Evolutionary conservation across 78 protist genomes (phyloP).

Genomic region (Planoprotostelium fungivorum): DNA sequence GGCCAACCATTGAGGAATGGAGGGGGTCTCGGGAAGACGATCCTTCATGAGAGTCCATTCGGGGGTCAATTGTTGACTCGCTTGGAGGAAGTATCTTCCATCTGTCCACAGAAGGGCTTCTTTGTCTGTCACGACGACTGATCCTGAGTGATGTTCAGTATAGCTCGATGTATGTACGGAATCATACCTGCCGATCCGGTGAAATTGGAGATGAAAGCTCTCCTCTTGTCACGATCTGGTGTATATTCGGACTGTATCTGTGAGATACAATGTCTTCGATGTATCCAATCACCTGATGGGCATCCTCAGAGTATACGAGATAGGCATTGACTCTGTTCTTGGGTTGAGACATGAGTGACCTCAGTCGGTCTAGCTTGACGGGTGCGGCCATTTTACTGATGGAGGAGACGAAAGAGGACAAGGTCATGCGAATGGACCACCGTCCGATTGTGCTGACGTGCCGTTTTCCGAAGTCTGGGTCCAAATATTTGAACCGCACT

Average conservation of each 20-base stretch:
- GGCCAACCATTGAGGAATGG: conserved; percentile 50
- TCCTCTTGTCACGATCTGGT: conserved; percentile 47
- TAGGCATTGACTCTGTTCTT: conserved; percentile 10
- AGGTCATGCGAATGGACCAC: no score
- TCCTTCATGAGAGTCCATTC: conserved; percentile 74
- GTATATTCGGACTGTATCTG: conserved; percentile 73
- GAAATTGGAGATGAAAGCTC: conserved; percentile 76
- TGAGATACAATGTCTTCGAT: not conserved
- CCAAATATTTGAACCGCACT: no score
- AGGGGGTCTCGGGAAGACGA: conserved; percentile 39
- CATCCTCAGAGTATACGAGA: conserved; percentile 65
- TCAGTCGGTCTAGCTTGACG: not conserved
- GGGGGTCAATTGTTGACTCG: conserved; percentile 63
- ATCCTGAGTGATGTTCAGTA: not conserved
- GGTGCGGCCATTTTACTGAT: not conserved
- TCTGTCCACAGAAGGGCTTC: conserved; percentile 91
- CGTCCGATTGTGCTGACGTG: no score
- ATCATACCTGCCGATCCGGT: conserved; percentile 79
- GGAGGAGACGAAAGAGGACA: no score
- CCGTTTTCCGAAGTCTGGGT: no score
- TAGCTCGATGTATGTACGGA: not conserved
- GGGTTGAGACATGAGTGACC: not conserved
- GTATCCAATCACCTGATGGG: conserved; percentile 31
- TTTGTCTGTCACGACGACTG: conserved; percentile 59
- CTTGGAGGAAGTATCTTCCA: conserved; percentile 84